These are phyloP conservation scores for Coniochaeta hoffmannii DNA, from an alignment of 2,329 filamentous ascomycete species.

Conservation along the genomic window DNA sequence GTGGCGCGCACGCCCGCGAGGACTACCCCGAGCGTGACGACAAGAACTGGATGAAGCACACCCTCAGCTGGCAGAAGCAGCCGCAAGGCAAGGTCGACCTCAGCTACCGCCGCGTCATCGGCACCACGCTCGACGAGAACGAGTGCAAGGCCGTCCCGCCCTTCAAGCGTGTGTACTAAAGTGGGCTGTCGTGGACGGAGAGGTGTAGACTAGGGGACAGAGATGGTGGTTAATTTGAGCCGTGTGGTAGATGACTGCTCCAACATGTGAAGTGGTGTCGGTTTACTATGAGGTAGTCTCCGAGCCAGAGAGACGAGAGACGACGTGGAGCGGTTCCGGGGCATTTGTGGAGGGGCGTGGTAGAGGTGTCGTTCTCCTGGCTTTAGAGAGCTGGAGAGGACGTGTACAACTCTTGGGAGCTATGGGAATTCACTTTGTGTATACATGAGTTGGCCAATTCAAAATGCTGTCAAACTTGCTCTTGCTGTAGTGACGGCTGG, in stretches of 20 bases:
- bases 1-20: conserved; percentile 94
- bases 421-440: not conserved
- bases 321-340: not conserved
- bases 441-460: not conserved
- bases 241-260: not conserved
- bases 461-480: not conserved
- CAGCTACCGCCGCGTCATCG: conserved; percentile 75
- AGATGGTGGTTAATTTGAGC: not conserved
- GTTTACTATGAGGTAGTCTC: not conserved
- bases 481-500: not conserved
- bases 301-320: not conserved
- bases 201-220: not conserved
- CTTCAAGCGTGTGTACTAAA: conserved; percentile 88
- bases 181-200: not conserved
- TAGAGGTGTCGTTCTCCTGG: not conserved
- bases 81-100: conserved; percentile 84
- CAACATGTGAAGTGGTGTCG: not conserved
- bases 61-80: conserved; percentile 88
- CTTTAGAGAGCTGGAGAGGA: not conserved
- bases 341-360: not conserved
- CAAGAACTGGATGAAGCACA: conserved; percentile 99
- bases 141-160: conserved; percentile 96
- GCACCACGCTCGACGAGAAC: conserved; percentile 80
- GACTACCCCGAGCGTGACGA: conserved; percentile 95
- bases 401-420: not conserved